Evolutionary conservation across 1,139 yeast genomes (phyloP).

Genomic region (Citeromyces siamensis): DNA sequence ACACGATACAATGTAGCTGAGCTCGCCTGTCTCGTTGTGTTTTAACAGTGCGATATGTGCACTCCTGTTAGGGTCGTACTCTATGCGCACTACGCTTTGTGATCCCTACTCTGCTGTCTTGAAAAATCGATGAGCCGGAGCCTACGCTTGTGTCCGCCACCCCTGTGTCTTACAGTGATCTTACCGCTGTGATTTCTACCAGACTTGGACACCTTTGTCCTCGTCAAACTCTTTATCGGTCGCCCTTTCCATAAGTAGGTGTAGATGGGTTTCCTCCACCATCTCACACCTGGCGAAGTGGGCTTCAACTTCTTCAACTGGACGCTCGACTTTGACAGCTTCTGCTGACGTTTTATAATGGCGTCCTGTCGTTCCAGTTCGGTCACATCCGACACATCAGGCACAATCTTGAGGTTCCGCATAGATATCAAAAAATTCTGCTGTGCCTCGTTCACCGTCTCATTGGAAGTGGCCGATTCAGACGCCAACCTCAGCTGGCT

Average conservation of each 20-base stretch:
- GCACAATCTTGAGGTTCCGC: constrained; percentile 19
- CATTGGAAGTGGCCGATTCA: not conserved
- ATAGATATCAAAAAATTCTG: not conserved
- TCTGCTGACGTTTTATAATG: constrained; percentile 58
- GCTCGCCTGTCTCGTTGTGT: constrained; percentile 46
- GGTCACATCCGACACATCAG: constrained; percentile 35
- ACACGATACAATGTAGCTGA: constrained; percentile 79
- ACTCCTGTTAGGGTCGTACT: constrained; percentile 92
- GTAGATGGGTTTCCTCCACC: constrained; percentile 82
- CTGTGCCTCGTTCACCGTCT: not conserved
- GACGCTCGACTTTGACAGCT: constrained; percentile 57
- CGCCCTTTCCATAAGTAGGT: constrained; percentile 79
- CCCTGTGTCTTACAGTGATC: constrained; percentile 88
- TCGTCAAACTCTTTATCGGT: constrained; percentile 69
- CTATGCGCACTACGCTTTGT: constrained; percentile 78
- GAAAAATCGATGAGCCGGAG: constrained; percentile 71
- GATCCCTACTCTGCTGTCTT: constrained; percentile 56
- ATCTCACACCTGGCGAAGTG: constrained; percentile 78
- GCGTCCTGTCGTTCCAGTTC: constrained; percentile 74
- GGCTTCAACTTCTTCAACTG: constrained; percentile 69
- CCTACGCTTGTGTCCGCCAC: constrained; percentile 94
- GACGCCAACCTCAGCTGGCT: not conserved
- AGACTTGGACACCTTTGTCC: constrained; percentile 58
- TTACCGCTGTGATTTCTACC: constrained; percentile 89
- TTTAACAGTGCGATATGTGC: constrained; percentile 85